Conservation (phyloP, 1,284 basidiomycete genomes). For the Amylostereum areolatum region DNA sequence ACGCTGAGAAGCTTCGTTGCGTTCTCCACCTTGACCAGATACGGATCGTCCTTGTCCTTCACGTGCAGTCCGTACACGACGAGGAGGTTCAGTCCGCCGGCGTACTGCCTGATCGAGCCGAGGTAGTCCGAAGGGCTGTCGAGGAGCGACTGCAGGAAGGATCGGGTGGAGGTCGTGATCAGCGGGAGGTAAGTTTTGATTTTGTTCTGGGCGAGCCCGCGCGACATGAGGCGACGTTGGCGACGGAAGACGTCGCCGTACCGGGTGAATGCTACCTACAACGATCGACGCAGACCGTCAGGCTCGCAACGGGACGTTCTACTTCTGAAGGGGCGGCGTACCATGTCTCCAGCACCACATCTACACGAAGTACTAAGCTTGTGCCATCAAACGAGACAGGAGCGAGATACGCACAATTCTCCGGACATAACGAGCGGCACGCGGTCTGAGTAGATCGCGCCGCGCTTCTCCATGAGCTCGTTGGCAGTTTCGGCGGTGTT, state of each 20-base stretch:
- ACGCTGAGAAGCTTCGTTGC: constrained; percentile 4
- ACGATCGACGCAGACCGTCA: constrained; percentile 7
- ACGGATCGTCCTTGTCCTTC: not conserved
- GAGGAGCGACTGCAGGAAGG: not conserved
- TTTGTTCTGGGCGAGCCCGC: not conserved
- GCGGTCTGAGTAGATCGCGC: constrained; percentile 66
- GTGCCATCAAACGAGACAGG: not conserved
- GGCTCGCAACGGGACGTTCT: constrained; percentile 1
- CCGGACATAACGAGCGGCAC: constrained; percentile 57
- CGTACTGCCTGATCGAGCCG: not conserved
- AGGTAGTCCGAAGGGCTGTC: not conserved
- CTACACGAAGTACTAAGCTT: constrained; percentile 19
- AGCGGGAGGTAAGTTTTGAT: not conserved
- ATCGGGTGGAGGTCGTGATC: not conserved
- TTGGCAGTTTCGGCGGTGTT: constrained; percentile 51
- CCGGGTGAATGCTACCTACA: constrained; percentile 58
- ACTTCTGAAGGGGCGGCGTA: constrained; percentile 17
- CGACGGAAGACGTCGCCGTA: not conserved
- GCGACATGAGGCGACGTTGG: constrained; percentile 3
- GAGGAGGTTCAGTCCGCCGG: not conserved
- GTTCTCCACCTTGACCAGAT: constrained; percentile 2
- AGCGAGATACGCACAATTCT: constrained; percentile 35
- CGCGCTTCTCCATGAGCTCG: constrained; percentile 63
- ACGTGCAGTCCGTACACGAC: not conserved
- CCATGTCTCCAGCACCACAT: constrained; percentile 70